These are phyloP conservation scores for Arachis stenosperma DNA, from an alignment of 306 rosid species.

Conservation along the genomic window DNA sequence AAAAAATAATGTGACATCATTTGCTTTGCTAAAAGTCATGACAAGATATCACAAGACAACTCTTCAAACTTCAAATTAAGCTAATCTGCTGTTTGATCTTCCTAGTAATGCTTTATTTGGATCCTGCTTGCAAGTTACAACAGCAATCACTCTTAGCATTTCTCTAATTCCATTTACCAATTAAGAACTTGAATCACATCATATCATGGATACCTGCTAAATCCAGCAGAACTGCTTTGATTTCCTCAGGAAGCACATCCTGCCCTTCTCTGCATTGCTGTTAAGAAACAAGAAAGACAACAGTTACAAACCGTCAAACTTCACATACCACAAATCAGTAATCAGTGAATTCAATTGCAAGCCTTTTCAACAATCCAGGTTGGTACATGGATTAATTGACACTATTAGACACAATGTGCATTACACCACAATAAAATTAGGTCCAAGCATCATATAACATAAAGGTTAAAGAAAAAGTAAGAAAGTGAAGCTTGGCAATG, in stretches of 20 bases:
- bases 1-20: slow-evolving; percentile 23
- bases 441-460: slow-evolving; percentile 24
- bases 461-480: slow-evolving; percentile 10
- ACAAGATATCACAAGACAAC: slow-evolving; percentile 26
- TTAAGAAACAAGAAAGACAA: slow-evolving; percentile 29
- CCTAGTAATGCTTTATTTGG: slow-evolving; percentile 34
- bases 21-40: slow-evolving; percentile 28
- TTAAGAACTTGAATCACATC: slow-evolving; percentile 46
- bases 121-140: slow-evolving; percentile 44
- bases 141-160: slow-evolving; percentile 39
- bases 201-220: slow-evolving; percentile 72
- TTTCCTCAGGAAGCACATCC: slow-evolving; percentile 80
- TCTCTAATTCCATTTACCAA: slow-evolving; percentile 22
- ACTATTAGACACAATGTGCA: neutral
- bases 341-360: neutral
- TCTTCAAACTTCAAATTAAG: slow-evolving; percentile 39
- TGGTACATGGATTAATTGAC: neutral
- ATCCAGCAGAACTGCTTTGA: slow-evolving; percentile 84
- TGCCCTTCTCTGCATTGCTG: slow-evolving; percentile 97
- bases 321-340: slow-evolving; percentile 1
- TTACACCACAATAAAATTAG: slow-evolving; percentile 20
- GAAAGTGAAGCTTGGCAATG: slow-evolving; percentile 12
- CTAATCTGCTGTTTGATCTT: slow-evolving; percentile 43
- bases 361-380: neutral
- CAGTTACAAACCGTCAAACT: slow-evolving; percentile 24